Conservation (phyloP, 495 filamentous ascomycete genomes). For the Penicillium macrosclerotiorum region DNA sequence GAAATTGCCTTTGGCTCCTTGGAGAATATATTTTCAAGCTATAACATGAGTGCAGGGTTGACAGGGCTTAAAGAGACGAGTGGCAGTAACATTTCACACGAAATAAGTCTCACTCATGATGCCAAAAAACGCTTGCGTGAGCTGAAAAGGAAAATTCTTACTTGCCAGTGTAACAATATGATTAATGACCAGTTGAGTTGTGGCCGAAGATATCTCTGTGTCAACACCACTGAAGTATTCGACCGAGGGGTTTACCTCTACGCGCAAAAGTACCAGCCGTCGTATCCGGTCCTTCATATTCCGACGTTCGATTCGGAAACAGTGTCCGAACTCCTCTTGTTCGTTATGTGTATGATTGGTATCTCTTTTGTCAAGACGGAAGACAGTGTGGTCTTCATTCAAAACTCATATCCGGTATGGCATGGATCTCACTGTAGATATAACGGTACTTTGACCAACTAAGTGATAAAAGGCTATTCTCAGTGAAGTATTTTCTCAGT, state of each 20-base stretch:
- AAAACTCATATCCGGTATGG: slow-evolving; percentile 4
- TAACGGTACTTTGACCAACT: background rate
- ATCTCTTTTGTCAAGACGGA: slow-evolving; percentile 8
- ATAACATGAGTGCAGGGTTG: background rate
- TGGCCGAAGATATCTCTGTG: slow-evolving; percentile 3
- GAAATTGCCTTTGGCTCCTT: slow-evolving; percentile 1
- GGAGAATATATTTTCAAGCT: slow-evolving; percentile 4
- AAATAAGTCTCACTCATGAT: slow-evolving; percentile 3
- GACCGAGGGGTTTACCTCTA: slow-evolving; percentile 11
- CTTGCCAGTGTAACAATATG: slow-evolving; percentile 1
- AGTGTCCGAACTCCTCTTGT: background rate
- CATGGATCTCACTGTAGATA: no score
- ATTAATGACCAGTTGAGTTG: background rate
- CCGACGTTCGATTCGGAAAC: slow-evolving; percentile 2
- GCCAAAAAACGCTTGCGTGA: background rate
- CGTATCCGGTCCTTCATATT: slow-evolving; percentile 5
- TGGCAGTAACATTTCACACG: background rate
- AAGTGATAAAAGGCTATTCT: background rate
- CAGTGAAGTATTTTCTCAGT: background rate
- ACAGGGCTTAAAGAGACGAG: background rate
- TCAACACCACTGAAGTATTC: slow-evolving; percentile 6
- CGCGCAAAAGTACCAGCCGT: slow-evolving; percentile 5
- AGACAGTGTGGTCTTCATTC: slow-evolving; percentile 2
- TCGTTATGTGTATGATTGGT: slow-evolving; percentile 13
- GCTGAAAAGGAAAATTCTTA: slow-evolving; percentile 1